Evolutionary conservation across 1,284 basidiomycete genomes (phyloP), one percentile per base, ranked within the genome.

Genomic region (Ceratobasidium sp.): DNA sequence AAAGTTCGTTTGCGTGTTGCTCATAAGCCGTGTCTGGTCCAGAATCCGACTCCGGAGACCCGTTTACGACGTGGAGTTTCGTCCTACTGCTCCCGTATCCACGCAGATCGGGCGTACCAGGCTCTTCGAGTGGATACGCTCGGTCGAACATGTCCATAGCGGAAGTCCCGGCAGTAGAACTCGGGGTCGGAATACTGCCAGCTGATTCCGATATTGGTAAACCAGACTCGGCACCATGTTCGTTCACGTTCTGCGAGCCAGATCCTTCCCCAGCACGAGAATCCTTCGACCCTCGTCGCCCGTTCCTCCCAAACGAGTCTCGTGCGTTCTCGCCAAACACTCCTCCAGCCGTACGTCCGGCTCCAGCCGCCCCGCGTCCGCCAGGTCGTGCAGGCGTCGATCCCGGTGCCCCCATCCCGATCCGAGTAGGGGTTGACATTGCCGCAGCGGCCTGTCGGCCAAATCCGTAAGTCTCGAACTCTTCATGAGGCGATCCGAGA

Each of bases 361-460:
- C 43, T 34, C 26, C 60, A 62, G 43, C 28, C 21, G 43, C 43
- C 9, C 26, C 6, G 1, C 45, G 43, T n/a, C 36, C 43, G n/a
- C 43, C 60, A 12, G 23, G 45, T 21, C 60, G 60, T 48, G 43
- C 60, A 18, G 60, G 60, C 10, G 60, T 48, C 16, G 28, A 62
- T 6, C 55, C 55, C 16, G 55, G 55, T 10, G 43, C 43, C 9
- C 43, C 43, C 45, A 32, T 26, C 26, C 43, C 60, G 23, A 28
- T 21, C 26, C 43, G 58, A 2, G 39, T 21, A 2, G 60, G 45
- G 16, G 43, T 48, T 34, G 60, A 62, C 60, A 48, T 46, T 14
- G 41, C 60, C n/a, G 43, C 26, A 32, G 55, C 18, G n/a, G 60
- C 60, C 64, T 69, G 64, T 32, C 64, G 64, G 5, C 64, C 64